Evolutionary conservation across 176 grass and related monocot species (phyloP).

Genomic region (Cenchrus americanus): DNA sequence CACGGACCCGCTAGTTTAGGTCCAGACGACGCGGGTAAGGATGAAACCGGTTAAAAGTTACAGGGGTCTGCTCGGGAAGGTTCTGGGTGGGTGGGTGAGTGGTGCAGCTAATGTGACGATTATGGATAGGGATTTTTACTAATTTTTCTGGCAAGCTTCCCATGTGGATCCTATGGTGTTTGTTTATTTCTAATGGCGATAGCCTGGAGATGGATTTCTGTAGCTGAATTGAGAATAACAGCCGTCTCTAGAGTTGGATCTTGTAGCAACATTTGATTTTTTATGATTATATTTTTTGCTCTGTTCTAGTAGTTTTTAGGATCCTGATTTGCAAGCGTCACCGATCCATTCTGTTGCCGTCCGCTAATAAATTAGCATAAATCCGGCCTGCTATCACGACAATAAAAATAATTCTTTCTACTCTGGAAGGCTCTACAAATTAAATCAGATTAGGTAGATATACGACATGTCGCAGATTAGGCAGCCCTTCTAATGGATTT

Average conservation of each 20-base stretch:
- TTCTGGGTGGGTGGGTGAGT: slow-evolving; percentile 34
- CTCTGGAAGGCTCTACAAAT: not conserved
- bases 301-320: not conserved
- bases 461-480: not conserved
- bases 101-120: slow-evolving; percentile 39
- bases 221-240: not conserved
- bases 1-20: not conserved
- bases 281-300: not conserved
- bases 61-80: slow-evolving; percentile 35
- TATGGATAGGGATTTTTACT: slow-evolving; percentile 31
- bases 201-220: not conserved
- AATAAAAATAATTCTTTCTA: too few relatives aligned
- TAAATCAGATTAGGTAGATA: not conserved
- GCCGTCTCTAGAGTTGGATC: not conserved
- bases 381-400: not conserved
- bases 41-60: not conserved
- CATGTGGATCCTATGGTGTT: not conserved
- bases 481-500: not conserved
- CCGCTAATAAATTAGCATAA: not conserved
- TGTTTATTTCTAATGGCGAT: not conserved
- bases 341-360: not conserved
- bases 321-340: not conserved
- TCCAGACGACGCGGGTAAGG: not conserved
- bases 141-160: not conserved
- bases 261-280: not conserved